phyloP scores from a whole-genome alignment of 352 stramenopile species.

The Phytophthora parvispora region DNA sequence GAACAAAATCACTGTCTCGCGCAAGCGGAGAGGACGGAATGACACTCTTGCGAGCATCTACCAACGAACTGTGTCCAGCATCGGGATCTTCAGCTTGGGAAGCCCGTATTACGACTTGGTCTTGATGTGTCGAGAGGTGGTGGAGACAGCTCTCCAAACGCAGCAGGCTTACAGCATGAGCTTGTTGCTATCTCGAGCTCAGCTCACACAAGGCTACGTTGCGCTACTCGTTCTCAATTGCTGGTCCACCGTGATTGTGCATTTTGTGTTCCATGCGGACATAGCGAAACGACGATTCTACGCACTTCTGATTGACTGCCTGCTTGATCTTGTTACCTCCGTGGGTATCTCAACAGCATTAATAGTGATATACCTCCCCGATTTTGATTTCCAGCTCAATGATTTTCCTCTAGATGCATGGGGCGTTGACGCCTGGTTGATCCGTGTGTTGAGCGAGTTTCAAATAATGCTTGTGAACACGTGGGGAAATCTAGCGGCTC shows the following conservation, averaged over 20 bases:
- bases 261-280: conserved; percentile 15
- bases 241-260: conserved; percentile 30
- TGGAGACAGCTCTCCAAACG: conserved; percentile 31
- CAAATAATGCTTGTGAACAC: conserved; percentile 37
- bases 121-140: conserved; percentile 30
- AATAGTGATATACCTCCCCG: conserved; percentile 14
- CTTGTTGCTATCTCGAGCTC: conserved; percentile 12
- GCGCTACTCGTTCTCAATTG: conserved; percentile 34
- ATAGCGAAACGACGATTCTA: conserved; percentile 13
- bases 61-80: neutral
- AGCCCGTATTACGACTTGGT: conserved; percentile 26
- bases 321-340: conserved; percentile 29
- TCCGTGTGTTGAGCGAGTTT: conserved; percentile 38
- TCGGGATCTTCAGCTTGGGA: neutral
- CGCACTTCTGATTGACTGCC: conserved; percentile 18
- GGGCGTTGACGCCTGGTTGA: conserved; percentile 35
- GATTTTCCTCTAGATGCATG: conserved; percentile 19
- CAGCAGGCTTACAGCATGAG: conserved; percentile 43
- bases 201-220: conserved; percentile 32
- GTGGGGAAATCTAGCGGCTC: conserved; percentile 20
- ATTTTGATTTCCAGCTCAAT: conserved; percentile 4
- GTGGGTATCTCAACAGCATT: conserved; percentile 24
- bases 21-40: neutral
- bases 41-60: neutral
- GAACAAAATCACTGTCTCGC: neutral